A percentile compares a stretch with the other conserved stretches of the same genome.
phyloP scores from a whole-genome alignment of 345 rosid species.

The Dimocarpus longan region DNA sequence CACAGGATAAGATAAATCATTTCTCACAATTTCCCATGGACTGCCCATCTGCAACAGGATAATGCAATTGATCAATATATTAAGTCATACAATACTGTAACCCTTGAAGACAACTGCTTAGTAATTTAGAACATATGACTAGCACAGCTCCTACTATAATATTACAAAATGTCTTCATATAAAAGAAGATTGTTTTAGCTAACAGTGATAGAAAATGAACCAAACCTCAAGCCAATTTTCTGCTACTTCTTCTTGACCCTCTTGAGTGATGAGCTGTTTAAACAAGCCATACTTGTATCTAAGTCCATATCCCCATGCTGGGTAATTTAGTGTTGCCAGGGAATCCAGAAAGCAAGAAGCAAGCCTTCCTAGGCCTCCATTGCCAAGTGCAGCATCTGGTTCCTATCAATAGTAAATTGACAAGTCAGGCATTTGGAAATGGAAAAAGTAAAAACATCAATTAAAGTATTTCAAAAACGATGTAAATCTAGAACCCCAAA shows the following conservation, averaged over 20 bases:
- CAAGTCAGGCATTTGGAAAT: neutral
- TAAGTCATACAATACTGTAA: neutral
- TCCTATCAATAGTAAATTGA: slow-evolving; percentile 29
- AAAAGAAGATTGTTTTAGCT: neutral
- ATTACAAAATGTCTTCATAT: neutral
- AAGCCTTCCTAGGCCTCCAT: slow-evolving; percentile 51
- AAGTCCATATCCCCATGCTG: slow-evolving; percentile 58
- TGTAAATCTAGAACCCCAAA: neutral
- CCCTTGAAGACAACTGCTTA: neutral
- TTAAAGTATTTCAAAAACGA: neutral
- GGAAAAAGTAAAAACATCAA: neutral
- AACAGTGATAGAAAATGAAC: neutral
- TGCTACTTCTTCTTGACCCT: slow-evolving; percentile 62
- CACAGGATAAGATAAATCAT: slow-evolving; percentile 48
- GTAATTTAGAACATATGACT: neutral
- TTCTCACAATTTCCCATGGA: slow-evolving; percentile 58
- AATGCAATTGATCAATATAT: slow-evolving; percentile 13
- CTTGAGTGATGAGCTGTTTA: slow-evolving; percentile 50
- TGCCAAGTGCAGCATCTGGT: slow-evolving; percentile 59
- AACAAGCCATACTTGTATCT: slow-evolving; percentile 55
- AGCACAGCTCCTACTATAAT: neutral
- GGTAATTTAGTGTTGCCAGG: slow-evolving; percentile 56
- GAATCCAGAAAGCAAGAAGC: slow-evolving; percentile 61
- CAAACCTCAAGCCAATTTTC: slow-evolving; percentile 60
- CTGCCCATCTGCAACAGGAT: slow-evolving; percentile 46